Evolutionary conservation across 441 rosid species (phyloP).

Genomic region (Corymbia calophylla): DNA sequence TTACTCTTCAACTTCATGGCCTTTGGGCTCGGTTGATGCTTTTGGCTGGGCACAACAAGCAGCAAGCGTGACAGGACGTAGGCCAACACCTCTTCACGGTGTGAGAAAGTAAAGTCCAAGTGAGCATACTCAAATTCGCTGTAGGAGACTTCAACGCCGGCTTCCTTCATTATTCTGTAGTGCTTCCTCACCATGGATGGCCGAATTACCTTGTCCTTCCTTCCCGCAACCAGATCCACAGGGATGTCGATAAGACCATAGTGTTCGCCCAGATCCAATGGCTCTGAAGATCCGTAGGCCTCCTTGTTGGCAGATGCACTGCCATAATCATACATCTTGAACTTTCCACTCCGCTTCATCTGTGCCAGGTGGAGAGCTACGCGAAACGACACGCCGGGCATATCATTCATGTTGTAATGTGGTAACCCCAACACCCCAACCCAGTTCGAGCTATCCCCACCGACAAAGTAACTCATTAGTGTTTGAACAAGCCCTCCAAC

Average conservation of each 20-base stretch:
- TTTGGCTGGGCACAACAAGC: conserved; percentile 38
- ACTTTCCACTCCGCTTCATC: conserved; percentile 59
- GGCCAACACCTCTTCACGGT: conserved; percentile 75
- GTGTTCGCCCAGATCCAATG: conserved; percentile 75
- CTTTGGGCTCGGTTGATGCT: conserved; percentile 21
- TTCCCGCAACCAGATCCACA: conserved; percentile 83
- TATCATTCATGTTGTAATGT: conserved; percentile 95
- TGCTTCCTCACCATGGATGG: conserved; percentile 82
- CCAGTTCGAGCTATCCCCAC: conserved; percentile 99
- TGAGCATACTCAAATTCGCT: conserved; percentile 89
- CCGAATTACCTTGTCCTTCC: conserved; percentile 74
- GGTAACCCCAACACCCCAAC: conserved; percentile 88
- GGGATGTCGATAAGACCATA: conserved; percentile 64
- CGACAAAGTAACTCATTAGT: conserved; percentile 71
- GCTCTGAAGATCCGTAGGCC: conserved; percentile 66
- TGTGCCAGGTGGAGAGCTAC: conserved; percentile 91
- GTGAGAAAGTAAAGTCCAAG: conserved; percentile 90
- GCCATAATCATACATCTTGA: conserved; percentile 89
- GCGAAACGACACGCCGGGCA: conserved; percentile 84
- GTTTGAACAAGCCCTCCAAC: conserved; percentile 96
- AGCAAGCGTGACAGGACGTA: conserved; percentile 78
- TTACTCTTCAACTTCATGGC: conserved; percentile 38
- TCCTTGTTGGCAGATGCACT: conserved; percentile 56
- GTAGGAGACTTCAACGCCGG: conserved; percentile 56
- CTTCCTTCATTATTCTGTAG: conserved; percentile 67